These are phyloP conservation scores for Camptophora hylomeconis DNA, from an alignment of 2,329 filamentous ascomycete genomes.

Conservation along the genomic window DNA sequence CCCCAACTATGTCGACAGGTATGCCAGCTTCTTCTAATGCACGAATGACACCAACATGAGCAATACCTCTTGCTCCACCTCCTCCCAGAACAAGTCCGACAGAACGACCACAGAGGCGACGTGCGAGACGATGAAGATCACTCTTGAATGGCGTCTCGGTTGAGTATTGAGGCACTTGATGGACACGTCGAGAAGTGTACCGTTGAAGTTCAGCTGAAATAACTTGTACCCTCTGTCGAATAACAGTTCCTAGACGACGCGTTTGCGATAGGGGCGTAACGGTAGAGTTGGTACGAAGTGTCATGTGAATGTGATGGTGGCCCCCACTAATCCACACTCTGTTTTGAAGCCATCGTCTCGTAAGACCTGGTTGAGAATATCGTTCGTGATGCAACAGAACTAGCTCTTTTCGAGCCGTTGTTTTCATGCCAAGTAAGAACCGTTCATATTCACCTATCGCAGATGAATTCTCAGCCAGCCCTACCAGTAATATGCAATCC, in stretches of 20 bases:
- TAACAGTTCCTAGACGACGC: conserved; percentile 66
- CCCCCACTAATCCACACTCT: conserved; percentile 96
- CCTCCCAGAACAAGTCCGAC: conserved; percentile 89
- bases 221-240: conserved; percentile 89
- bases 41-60: conserved; percentile 86
- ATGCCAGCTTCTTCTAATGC: conserved; percentile 94
- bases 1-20: conserved; percentile 87
- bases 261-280: conserved; percentile 57
- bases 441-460: conserved; percentile 92
- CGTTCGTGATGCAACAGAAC: conserved; percentile 81
- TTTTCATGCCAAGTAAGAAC: conserved; percentile 93
- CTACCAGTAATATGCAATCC: conserved; percentile 88
- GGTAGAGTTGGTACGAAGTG: conserved; percentile 62
- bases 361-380: conserved; percentile 73
- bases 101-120: conserved; percentile 82
- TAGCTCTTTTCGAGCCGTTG: conserved; percentile 83
- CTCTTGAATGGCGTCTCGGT: conserved; percentile 89
- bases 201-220: conserved; percentile 96
- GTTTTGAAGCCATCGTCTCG: conserved; percentile 79
- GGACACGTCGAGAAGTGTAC: conserved; percentile 86
- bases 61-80: conserved; percentile 80
- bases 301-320: conserved; percentile 96
- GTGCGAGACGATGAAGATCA: conserved; percentile 85
- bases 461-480: conserved; percentile 77
- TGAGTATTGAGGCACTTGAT: conserved; percentile 77